phyloP scores from a whole-genome alignment of 1,284 basidiomycete genomes.

The Fomitopsis betulina region DNA sequence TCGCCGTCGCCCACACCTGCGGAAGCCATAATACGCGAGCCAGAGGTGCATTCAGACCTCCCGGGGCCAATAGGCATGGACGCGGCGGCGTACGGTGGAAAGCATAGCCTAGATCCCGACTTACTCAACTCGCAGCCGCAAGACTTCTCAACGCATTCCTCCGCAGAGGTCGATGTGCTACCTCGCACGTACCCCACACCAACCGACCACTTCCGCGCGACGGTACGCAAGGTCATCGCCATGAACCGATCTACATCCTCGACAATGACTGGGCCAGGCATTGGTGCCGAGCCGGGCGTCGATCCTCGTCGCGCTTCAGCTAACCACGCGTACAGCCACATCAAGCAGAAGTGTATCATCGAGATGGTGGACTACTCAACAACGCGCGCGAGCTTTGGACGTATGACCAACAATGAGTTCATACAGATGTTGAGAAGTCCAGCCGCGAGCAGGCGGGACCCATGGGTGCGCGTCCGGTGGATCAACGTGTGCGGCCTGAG shows the following conservation, averaged over 20 bases:
- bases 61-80: not conserved
- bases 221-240: constrained; percentile 51
- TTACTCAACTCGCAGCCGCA: not conserved
- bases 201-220: constrained; percentile 43
- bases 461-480: constrained; percentile 64
- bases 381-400: constrained; percentile 42
- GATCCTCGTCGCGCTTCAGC: constrained; percentile 52
- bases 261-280: constrained; percentile 32
- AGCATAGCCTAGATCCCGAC: constrained; percentile 5
- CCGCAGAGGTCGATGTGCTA: not conserved
- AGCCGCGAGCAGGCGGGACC: constrained; percentile 36
- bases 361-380: constrained; percentile 61
- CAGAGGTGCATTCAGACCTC: not conserved
- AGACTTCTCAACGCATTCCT: not conserved
- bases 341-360: constrained; percentile 53
- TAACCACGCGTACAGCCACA: constrained; percentile 44
- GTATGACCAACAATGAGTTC: constrained; percentile 54
- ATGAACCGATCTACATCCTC: constrained; percentile 46
- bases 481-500: constrained; percentile 68
- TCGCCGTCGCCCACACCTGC: constrained; percentile 55
- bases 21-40: constrained; percentile 17
- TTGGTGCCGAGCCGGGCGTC: constrained; percentile 62
- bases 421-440: constrained; percentile 42
- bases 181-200: constrained; percentile 26
- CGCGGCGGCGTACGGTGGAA: not conserved